Evolutionary conservation across 208 protist species (phyloP), one percentile per base, ranked within the genome.

Genomic region (Leishmania major): DNA sequence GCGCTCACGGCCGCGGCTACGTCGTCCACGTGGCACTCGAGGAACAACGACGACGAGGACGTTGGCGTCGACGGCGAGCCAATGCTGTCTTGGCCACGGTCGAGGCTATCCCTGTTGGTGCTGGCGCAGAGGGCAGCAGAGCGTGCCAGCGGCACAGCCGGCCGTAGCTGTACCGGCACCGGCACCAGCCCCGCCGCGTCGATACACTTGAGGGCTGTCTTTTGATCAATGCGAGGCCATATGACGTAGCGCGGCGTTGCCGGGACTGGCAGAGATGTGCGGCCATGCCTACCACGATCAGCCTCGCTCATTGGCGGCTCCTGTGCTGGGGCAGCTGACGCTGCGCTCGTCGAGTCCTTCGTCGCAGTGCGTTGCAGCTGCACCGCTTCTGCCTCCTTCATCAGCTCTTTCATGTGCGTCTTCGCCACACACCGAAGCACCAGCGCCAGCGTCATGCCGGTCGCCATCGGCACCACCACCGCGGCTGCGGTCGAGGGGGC

Each of bases 121-220:
- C 66, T 74, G 57, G 57, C 8, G 11, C 28, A 70, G 40, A 25
- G 28, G 15, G 22, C 28, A 51, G 67, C 25, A 74, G 81, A 43
- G 83, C 82, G 69, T 73, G 43, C 69, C 25, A 57, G 78, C 19
- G 60, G 51, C 25, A 72, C 76, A 43, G 84, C 82, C 17, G 51
- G 81, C n/a, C 92, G 86, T 49, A 94, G 84, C 37, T 79, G 53
- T 25, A 98, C 88, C 35, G 93, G 82, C 28, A 89, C 75, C 25
- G 97, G 84, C 19, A 81, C 64, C 40, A 97, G 84, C 3, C 95
- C 97, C 37, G 96, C 95, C 7, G 94, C 89, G 2, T 94, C 83
- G 57, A 99, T 99, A 59, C 96, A 98, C 91, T 99, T 99, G 35
- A 99, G 88, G 43, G 96, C 98, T 45, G 98, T 98, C 84, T 99